Evolutionary conservation across 2,329 filamentous ascomycete genomes (phyloP).

Genomic region (Fusarium agapanthi): DNA sequence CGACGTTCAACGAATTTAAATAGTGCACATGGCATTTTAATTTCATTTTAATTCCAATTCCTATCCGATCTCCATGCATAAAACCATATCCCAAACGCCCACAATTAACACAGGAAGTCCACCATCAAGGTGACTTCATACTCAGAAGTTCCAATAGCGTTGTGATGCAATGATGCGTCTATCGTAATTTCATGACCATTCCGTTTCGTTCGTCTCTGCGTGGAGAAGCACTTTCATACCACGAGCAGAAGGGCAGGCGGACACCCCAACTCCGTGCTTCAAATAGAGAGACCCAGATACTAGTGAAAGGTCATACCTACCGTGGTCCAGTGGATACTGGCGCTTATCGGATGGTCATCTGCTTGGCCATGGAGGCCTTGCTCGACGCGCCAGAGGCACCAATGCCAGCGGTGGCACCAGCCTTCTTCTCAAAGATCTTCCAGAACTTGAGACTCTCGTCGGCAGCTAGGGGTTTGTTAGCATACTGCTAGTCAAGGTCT

Average conservation of each 20-base stretch:
- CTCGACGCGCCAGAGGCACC: slow-evolving; percentile 73
- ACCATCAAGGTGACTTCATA: slow-evolving; percentile 6
- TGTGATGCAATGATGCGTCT: slow-evolving; percentile 8
- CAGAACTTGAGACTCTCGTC: slow-evolving; percentile 99
- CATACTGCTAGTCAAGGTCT: not conserved
- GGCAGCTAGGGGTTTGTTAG: slow-evolving; percentile 65
- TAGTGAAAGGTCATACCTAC: slow-evolving; percentile 59
- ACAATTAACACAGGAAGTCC: slow-evolving; percentile 17
- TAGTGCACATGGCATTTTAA: slow-evolving; percentile 29
- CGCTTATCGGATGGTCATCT: slow-evolving; percentile 88
- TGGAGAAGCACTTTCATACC: slow-evolving; percentile 61
- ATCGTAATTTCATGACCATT: slow-evolving; percentile 42
- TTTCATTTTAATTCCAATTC: slow-evolving; percentile 11
- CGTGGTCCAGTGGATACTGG: slow-evolving; percentile 46
- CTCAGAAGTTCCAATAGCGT: slow-evolving; percentile 6
- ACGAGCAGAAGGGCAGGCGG: slow-evolving; percentile 54
- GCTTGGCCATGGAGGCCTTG: slow-evolving; percentile 89
- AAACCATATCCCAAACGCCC: slow-evolving; percentile 10
- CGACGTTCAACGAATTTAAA: not conserved
- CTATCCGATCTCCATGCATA: not conserved
- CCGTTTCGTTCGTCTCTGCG: slow-evolving; percentile 49
- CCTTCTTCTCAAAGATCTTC: slow-evolving; percentile 99
- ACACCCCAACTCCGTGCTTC: slow-evolving; percentile 65
- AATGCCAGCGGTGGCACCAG: slow-evolving; percentile 73
- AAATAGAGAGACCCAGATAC: slow-evolving; percentile 54